These are phyloP conservation scores for Pseudomassariella vexata DNA, from an alignment of 2,329 filamentous ascomycete species.

Conservation along the genomic window DNA sequence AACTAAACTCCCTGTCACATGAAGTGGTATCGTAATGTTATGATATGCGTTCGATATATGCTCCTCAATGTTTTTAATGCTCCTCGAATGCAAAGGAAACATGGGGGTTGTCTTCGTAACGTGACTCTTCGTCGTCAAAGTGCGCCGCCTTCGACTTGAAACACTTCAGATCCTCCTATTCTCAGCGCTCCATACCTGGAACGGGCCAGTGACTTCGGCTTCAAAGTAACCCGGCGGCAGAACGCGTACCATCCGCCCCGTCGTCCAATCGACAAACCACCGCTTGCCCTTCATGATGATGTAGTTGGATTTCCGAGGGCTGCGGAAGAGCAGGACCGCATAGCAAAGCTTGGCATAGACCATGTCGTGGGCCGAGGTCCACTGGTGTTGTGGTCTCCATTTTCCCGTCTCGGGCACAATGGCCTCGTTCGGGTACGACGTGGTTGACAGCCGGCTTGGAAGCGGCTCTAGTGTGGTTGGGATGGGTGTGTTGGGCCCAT, in stretches of 20 bases:
- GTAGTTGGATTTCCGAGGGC: constrained; percentile 52
- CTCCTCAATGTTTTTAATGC: too few species aligned
- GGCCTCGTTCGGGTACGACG: constrained; percentile 38
- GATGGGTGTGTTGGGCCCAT: background rate
- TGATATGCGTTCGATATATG: too few species aligned
- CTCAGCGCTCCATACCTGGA: constrained; percentile 44
- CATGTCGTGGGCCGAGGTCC: constrained; percentile 51
- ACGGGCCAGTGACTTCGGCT: constrained; percentile 41
- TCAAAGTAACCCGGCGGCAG: constrained; percentile 50
- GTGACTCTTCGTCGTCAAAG: too few species aligned
- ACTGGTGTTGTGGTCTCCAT: constrained; percentile 50
- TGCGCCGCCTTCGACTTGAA: too few species aligned
- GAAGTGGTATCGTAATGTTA: too few species aligned
- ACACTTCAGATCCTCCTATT: constrained; percentile 35
- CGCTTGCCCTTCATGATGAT: constrained; percentile 51
- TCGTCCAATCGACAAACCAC: constrained; percentile 55
- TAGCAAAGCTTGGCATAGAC: constrained; percentile 56
- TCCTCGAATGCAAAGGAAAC: too few species aligned
- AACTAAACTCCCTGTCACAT: too few species aligned
- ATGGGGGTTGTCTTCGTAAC: too few species aligned
- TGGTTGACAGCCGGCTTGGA: constrained; percentile 35
- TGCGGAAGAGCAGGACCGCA: constrained; percentile 50
- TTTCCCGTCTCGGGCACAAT: constrained; percentile 46
- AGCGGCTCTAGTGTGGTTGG: constrained; percentile 10
- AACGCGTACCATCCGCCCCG: constrained; percentile 48